Evolutionary conservation across 192 early-diverging fungal species (phyloP), one percentile per base, ranked within the genome.

Genomic region (Spizellomyces punctatus): DNA sequence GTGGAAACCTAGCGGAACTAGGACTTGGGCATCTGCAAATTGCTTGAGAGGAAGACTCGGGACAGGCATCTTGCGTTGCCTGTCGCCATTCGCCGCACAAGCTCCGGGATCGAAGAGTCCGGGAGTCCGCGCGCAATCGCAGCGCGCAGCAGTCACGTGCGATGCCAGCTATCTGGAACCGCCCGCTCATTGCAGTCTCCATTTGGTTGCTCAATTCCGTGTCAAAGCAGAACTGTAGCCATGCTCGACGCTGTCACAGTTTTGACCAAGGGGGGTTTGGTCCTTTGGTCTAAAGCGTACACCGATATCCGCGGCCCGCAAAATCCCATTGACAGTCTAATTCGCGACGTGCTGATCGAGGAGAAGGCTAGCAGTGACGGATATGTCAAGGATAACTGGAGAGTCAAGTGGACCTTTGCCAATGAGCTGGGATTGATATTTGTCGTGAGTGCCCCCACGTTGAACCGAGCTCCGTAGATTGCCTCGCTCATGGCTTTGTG

Each of bases 161-260:
- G 27, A 36, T 36, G 27, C 27, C 27, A 36, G 27, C 27, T 36
- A 36, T 36, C 1, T n/a, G n/a, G n/a, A n/a, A n/a, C n/a, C n/a
- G n/a, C n/a, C 27, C 27, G 27, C 27, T 36, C 27, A 36, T 36
- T 0, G 27, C 27, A 36, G 0, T 36, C 27, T 36, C 27, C 27
- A 36, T 3, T 36, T 36, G 27, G 27, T 3, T 36, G 27, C 27
- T 36, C 27, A 36, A 2, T 36, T 36, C 27, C 27, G 27, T 36
- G 27, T 36, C 27, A 36, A 36, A 36, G 27, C 3, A 36, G 54
- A 56, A 6, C 57, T 63, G 14, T 12, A 22, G 43, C 8, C 54
- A 97, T 97, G 95, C 85, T 97, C 19, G 95, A 97, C 78, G 77
- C 87, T 44, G 93, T 93, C 67, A 86, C 89, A 0, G 88, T 95